Evolutionary conservation across 2,329 filamentous ascomycete genomes (phyloP).

Genomic region (Cercospora nicotianae): DNA sequence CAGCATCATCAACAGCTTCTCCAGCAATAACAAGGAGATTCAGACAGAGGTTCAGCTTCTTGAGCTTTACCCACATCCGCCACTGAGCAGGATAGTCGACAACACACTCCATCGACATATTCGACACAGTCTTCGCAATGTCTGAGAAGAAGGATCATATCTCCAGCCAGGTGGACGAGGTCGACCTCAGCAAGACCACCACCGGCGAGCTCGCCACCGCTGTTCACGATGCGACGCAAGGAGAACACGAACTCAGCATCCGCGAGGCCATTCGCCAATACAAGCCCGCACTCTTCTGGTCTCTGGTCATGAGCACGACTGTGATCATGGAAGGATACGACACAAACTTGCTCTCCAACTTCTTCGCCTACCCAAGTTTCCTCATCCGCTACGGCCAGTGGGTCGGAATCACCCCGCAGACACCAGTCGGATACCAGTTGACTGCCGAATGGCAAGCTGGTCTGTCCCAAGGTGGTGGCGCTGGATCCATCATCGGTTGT

Average conservation of each 20-base stretch:
- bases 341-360: conserved; percentile 38
- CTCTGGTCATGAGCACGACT: background rate
- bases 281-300: conserved; percentile 7
- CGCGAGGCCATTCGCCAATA: conserved; percentile 8
- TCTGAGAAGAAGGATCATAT: background rate
- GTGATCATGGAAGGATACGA: conserved; percentile 61
- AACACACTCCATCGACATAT: background rate
- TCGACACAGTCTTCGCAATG: background rate
- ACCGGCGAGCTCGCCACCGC: background rate
- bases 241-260: conserved; percentile 7
- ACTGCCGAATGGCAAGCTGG: conserved; percentile 59
- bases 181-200: background rate
- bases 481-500: conserved; percentile 67
- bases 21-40: background rate
- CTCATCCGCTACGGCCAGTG: conserved; percentile 42
- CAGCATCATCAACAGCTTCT: background rate
- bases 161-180: background rate
- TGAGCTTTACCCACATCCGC: background rate
- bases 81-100: background rate
- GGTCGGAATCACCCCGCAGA: conserved; percentile 14
- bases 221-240: background rate
- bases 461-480: conserved; percentile 38
- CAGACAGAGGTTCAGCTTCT: background rate
- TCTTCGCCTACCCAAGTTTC: conserved; percentile 40
- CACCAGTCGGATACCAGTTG: conserved; percentile 44